Evolutionary conservation across 176 grass and related monocot species (phyloP).

Genomic region (Phragmites australis): DNA sequence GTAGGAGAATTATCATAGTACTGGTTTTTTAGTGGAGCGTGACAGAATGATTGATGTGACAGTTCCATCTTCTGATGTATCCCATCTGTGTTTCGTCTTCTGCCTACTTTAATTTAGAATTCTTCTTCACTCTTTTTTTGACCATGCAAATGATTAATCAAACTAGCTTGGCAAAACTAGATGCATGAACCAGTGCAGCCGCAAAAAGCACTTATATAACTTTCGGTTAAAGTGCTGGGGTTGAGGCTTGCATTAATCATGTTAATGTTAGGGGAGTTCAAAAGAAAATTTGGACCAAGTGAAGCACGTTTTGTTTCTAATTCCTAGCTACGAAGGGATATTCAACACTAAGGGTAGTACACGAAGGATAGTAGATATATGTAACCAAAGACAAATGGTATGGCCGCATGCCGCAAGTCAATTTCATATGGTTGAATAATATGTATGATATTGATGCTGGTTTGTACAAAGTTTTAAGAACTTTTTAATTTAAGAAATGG

Average conservation of each 20-base stretch:
- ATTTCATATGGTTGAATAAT: background rate
- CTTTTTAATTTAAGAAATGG: background rate
- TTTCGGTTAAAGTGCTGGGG: background rate
- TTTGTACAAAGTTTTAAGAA: background rate
- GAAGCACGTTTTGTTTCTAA: constrained; percentile 21
- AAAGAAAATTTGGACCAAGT: constrained; percentile 12
- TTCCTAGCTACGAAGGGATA: background rate
- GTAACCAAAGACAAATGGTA: background rate
- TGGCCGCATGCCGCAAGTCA: background rate
- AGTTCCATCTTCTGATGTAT: background rate
- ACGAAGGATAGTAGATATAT: background rate
- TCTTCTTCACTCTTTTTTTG: background rate
- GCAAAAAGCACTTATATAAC: background rate
- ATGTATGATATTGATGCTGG: background rate
- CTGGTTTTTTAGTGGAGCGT: background rate
- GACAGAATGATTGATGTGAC: background rate
- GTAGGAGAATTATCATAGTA: background rate
- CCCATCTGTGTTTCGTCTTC: too few relatives aligned
- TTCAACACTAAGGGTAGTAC: too few relatives aligned
- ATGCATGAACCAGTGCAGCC: constrained; percentile 8
- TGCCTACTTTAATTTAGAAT: background rate
- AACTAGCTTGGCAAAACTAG: background rate
- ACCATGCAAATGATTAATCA: background rate
- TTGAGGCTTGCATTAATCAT: background rate
- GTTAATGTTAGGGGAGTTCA: background rate